Evolutionary conservation across 805 yeast genomes (phyloP).

Genomic region (Wickerhamiella azyma): DNA sequence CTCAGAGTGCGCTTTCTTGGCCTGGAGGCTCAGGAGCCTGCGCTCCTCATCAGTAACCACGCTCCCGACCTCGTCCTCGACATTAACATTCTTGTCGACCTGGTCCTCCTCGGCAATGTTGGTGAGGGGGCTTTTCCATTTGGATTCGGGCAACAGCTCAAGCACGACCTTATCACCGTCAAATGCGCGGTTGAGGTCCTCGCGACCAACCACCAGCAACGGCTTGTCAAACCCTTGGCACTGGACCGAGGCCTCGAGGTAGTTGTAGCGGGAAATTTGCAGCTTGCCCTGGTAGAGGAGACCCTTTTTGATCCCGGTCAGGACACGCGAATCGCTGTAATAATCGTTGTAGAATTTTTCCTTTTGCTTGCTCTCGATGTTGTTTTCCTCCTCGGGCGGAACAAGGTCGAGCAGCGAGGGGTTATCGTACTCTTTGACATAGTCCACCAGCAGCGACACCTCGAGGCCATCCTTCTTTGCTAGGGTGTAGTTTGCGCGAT

Average conservation of each 20-base stretch:
- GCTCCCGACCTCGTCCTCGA: conserved; percentile 32
- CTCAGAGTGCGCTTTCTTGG: conserved; percentile 34
- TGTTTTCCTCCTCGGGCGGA: conserved; percentile 45
- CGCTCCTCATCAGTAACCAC: conserved; percentile 59
- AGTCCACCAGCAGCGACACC: conserved; percentile 51
- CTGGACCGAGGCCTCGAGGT: conserved; percentile 71
- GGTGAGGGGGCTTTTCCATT: conserved; percentile 80
- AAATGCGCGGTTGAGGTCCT: conserved; percentile 77
- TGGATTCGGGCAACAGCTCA: conserved; percentile 68
- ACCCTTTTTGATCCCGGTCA: conserved; percentile 85
- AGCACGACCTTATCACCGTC: conserved; percentile 86
- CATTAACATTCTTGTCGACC: conserved; percentile 39
- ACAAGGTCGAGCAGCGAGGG: conserved; percentile 35
- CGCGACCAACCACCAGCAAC: conserved; percentile 65
- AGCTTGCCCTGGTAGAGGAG: conserved; percentile 76
- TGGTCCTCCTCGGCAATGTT: conserved; percentile 65
- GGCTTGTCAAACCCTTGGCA: conserved; percentile 68
- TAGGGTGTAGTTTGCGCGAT: conserved; percentile 45
- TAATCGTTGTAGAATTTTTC: conserved; percentile 64
- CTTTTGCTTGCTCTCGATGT: conserved; percentile 28
- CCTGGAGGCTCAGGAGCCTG: conserved; percentile 60
- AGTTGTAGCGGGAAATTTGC: conserved; percentile 71
- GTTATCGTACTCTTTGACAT: conserved; percentile 59
- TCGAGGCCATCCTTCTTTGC: conserved; percentile 41
- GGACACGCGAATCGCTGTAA: conserved; percentile 62